Evolutionary conservation across 371 early-diverging fungal species (phyloP).

Genomic region (Mucor mucedo): DNA sequence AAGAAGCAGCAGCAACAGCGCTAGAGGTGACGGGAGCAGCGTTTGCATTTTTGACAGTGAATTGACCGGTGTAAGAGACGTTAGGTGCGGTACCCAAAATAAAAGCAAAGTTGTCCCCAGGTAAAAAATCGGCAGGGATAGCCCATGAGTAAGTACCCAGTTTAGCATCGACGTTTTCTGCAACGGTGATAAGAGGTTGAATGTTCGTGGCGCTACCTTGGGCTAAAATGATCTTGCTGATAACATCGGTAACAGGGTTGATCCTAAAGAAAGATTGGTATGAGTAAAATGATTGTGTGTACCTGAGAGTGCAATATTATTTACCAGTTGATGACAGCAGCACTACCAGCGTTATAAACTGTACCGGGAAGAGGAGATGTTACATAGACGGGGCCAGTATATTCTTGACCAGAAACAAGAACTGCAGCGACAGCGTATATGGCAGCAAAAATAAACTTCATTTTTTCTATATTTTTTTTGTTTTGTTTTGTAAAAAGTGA

Average conservation of each 20-base stretch:
- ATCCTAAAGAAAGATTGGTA: constrained; percentile 12
- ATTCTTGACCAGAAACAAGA: constrained; percentile 32
- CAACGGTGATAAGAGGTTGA: constrained; percentile 19
- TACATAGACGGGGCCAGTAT: constrained; percentile 30
- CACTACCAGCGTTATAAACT: constrained; percentile 38
- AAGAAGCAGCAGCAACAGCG: not conserved
- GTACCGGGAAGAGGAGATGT: constrained; percentile 43
- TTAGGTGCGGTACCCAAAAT: constrained; percentile 32
- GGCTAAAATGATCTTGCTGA: constrained; percentile 30
- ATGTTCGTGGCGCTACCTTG: constrained; percentile 21
- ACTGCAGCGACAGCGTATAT: constrained; percentile 35
- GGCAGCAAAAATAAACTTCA: constrained; percentile 35
- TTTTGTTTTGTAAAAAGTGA: not conserved
- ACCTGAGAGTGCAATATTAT: no score
- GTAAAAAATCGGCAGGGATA: constrained; percentile 24
- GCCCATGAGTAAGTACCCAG: constrained; percentile 26
- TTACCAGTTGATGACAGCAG: constrained; percentile 43
- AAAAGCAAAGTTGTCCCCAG: constrained; percentile 30
- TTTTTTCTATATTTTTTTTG: not conserved
- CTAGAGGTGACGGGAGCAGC: not conserved
- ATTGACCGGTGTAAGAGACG: constrained; percentile 31
- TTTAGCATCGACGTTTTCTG: constrained; percentile 20
- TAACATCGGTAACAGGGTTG: constrained; percentile 14
- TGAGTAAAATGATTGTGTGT: no score
- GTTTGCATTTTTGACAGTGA: constrained; percentile 18